Evolutionary conservation across 768 basidiomycete species (phyloP).

Genomic region (Auriscalpium vulgare): DNA sequence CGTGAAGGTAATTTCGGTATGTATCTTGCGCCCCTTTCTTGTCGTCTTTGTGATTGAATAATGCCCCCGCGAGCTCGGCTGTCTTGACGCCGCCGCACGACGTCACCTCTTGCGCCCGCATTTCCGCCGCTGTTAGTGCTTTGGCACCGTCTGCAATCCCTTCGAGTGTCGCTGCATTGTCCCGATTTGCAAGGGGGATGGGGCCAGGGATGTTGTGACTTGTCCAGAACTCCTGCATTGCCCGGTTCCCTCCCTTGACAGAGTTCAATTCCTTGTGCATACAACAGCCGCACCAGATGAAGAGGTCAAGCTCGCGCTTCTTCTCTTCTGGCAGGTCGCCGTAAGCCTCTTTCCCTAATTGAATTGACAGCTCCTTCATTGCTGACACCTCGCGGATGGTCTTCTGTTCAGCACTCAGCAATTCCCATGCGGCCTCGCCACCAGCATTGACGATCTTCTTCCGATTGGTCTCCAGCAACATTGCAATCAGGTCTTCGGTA

Average conservation of each 20-base stretch:
- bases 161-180: constrained; percentile 6
- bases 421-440: neutral
- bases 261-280: constrained; percentile 15
- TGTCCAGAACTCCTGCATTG: constrained; percentile 6
- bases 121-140: neutral
- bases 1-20: neutral
- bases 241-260: constrained; percentile 6
- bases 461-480: neutral
- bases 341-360: neutral
- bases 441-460: neutral
- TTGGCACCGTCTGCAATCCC: constrained; percentile 8
- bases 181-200: constrained; percentile 8
- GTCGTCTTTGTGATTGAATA: neutral
- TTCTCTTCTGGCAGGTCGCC: neutral
- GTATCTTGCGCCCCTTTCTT: neutral
- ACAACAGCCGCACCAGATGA: constrained; percentile 4
- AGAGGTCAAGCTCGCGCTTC: neutral
- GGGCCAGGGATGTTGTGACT: neutral
- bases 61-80: neutral
- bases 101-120: neutral
- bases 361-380: too few relatives aligned
- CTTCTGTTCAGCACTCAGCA: neutral
- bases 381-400: neutral
- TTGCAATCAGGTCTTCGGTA: neutral
- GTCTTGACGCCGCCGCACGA: neutral